These are phyloP conservation scores for Pestalotiopsis sp. DNA, from an alignment of 2,329 filamentous ascomycete species.

Conservation along the genomic window DNA sequence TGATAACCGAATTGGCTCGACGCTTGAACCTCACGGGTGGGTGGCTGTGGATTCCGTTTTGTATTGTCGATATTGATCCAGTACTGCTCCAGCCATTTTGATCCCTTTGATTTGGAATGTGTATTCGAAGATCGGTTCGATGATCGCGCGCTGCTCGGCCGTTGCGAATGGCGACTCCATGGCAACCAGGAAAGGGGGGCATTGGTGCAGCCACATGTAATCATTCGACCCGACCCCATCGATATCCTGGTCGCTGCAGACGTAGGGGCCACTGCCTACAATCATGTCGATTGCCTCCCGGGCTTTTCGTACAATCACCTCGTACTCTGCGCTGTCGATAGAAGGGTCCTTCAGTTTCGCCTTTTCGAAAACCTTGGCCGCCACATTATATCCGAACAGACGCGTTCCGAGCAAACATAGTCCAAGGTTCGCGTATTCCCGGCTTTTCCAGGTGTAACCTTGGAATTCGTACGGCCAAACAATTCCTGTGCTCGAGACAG, in stretches of 20 bases:
- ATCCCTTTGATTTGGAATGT: constrained; percentile 3
- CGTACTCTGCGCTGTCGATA: neutral
- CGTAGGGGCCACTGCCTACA: neutral
- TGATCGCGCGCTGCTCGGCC: neutral
- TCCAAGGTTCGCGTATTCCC: neutral
- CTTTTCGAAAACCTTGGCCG: neutral
- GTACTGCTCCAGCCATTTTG: neutral
- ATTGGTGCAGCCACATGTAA: constrained; percentile 2
- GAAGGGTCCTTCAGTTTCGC: neutral
- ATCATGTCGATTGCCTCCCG: constrained; percentile 2
- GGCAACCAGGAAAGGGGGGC: neutral
- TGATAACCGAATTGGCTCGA: no score
- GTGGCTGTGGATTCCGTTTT: neutral
- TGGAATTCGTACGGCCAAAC: neutral
- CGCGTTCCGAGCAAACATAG: neutral
- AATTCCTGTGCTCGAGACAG: neutral
- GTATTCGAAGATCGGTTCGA: neutral
- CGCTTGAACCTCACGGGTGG: neutral
- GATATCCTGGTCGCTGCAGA: neutral
- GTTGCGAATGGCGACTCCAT: neutral
- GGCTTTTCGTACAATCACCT: neutral
- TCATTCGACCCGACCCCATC: neutral
- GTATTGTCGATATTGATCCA: neutral
- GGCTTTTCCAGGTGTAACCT: constrained; percentile 1
- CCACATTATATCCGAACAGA: constrained; percentile 3